A percentile compares a stretch with the other conserved stretches of the same genome.
Evolutionary conservation across 192 early-diverging fungal species (phyloP).

Genomic region (Rhizophagus sp.): DNA sequence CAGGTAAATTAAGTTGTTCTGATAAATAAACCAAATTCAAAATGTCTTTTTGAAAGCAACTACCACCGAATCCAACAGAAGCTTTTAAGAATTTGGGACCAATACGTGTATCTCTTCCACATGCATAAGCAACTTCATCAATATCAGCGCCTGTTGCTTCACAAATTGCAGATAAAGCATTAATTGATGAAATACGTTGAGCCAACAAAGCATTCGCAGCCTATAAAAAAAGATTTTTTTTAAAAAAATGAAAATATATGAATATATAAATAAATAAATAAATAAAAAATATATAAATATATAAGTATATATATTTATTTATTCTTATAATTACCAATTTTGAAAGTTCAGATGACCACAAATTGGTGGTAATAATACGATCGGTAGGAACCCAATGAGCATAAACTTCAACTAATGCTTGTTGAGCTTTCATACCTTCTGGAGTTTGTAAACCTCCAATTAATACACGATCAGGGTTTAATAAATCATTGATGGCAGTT

Average conservation of each 20-base stretch:
- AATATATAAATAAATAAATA: not conserved
- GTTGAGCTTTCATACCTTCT: constrained; percentile 74
- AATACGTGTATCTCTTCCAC: constrained; percentile 83
- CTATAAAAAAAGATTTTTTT: no score
- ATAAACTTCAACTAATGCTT: constrained; percentile 77
- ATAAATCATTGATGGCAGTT: constrained; percentile 80
- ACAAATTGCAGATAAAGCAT: constrained; percentile 87
- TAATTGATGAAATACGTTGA: constrained; percentile 91
- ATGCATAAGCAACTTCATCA: constrained; percentile 87
- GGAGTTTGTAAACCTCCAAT: constrained; percentile 79
- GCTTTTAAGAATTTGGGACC: constrained; percentile 90
- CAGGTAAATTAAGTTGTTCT: constrained; percentile 77
- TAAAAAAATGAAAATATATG: constrained; percentile 11
- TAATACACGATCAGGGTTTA: constrained; percentile 86
- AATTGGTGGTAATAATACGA: constrained; percentile 84
- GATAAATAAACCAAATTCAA: constrained; percentile 88
- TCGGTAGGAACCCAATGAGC: constrained; percentile 82
- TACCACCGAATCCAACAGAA: constrained; percentile 92
- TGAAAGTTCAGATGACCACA: constrained; percentile 95
- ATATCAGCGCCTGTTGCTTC: constrained; percentile 91
- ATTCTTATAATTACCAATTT: constrained; percentile 64
- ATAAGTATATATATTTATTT: not conserved
- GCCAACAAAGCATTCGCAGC: constrained; percentile 93
- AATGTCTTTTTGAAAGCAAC: constrained; percentile 96
- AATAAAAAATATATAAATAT: not conserved